Evolutionary conservation across 2,329 filamentous ascomycete species (phyloP).

Genomic region (Orbilia javanica): DNA sequence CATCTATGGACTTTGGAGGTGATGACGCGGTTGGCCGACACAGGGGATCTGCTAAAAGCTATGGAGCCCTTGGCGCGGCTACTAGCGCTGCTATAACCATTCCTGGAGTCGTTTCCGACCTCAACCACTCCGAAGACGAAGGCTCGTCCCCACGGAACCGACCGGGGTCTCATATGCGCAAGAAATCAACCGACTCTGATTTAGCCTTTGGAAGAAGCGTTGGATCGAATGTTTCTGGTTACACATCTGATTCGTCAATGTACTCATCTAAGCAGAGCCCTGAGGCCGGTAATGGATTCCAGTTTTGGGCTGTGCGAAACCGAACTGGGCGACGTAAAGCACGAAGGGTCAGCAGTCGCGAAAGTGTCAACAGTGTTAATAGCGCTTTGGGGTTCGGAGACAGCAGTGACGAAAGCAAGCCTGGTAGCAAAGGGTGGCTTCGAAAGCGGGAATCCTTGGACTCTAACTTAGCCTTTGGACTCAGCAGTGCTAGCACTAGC

Average conservation of each 20-base stretch:
- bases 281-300: constrained; percentile 45
- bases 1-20: constrained; percentile 47
- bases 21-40: constrained; percentile 8
- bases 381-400: constrained; percentile 52
- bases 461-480: constrained; percentile 50
- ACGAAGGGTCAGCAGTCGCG: constrained; percentile 47
- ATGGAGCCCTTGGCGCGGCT: constrained; percentile 10
- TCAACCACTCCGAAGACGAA: constrained; percentile 56
- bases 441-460: constrained; percentile 48
- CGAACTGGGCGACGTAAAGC: constrained; percentile 39
- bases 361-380: constrained; percentile 54
- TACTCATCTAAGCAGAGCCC: constrained; percentile 44
- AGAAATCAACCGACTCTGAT: constrained; percentile 53
- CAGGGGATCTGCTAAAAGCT: constrained; percentile 15
- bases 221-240: constrained; percentile 37
- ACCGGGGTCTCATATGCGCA: constrained; percentile 46
- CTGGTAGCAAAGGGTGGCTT: constrained; percentile 25
- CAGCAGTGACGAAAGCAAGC: constrained; percentile 34
- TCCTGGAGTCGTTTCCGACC: constrained; percentile 42
- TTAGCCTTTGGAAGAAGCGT: constrained; percentile 46
- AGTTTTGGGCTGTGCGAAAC: constrained; percentile 46
- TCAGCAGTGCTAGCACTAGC: constrained; percentile 41
- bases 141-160: constrained; percentile 44
- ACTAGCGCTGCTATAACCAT: constrained; percentile 43
- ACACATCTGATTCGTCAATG: constrained; percentile 56